These are phyloP conservation scores for Uromyces viciae-fabae DNA, from an alignment of 1,284 basidiomycete genomes.

Conservation along the genomic window DNA sequence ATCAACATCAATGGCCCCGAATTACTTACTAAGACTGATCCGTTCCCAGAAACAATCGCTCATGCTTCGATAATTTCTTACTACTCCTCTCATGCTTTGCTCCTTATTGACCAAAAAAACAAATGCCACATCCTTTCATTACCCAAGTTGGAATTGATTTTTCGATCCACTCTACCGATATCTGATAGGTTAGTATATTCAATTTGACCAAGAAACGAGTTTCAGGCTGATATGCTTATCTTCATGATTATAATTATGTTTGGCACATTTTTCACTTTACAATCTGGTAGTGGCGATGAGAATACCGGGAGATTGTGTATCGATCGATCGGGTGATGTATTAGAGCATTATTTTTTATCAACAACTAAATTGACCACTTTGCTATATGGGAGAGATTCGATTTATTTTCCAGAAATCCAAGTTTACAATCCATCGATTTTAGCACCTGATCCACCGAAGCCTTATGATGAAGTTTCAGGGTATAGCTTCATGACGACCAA, in stretches of 20 bases:
- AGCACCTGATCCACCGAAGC: constrained; percentile 3
- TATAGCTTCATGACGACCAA: constrained; percentile 7
- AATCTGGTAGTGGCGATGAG: too few species aligned
- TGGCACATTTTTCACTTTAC: too few species aligned
- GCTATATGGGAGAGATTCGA: constrained; percentile 28
- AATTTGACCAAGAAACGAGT: background rate
- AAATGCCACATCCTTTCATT: constrained; percentile 26
- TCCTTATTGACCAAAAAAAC: constrained; percentile 37
- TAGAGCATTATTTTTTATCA: background rate
- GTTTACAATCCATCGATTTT: constrained; percentile 11
- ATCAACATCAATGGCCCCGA: constrained; percentile 32
- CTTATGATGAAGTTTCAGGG: background rate
- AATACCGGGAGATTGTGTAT: background rate
- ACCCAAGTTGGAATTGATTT: constrained; percentile 35
- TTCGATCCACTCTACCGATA: constrained; percentile 21
- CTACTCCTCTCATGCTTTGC: constrained; percentile 12
- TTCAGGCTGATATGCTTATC: background rate
- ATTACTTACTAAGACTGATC: constrained; percentile 15
- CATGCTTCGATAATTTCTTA: constrained; percentile 19
- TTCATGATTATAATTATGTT: background rate
- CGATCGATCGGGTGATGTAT: constrained; percentile 29
- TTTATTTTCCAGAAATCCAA: constrained; percentile 12
- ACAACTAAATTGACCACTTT: constrained; percentile 21
- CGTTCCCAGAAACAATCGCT: constrained; percentile 8
- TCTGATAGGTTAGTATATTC: constrained; percentile 1